Conservation (phyloP, 2,329 filamentous ascomycete genomes). For the Colletotrichum tropicicola region DNA sequence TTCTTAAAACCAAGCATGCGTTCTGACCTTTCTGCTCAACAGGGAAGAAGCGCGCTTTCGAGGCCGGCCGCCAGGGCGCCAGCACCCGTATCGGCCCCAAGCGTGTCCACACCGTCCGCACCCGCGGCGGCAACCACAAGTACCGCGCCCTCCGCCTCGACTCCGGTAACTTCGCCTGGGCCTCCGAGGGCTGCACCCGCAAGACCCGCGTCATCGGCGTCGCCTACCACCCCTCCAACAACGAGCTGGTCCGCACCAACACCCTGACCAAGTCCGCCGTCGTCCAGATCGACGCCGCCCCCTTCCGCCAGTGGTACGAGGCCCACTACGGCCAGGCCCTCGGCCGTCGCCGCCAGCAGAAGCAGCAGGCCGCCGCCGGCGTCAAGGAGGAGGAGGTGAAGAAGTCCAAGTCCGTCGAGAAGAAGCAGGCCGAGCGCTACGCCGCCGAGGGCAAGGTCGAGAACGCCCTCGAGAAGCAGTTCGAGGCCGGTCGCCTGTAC, state of each 20-base stretch:
- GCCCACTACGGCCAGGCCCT: constrained; percentile 95
- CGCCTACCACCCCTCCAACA: constrained; percentile 99
- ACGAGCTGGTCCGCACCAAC: constrained; percentile 99
- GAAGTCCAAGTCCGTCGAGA: constrained; percentile 96
- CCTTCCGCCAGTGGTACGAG: constrained; percentile 99
- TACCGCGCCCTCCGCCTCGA: constrained; percentile 99
- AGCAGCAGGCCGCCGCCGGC: constrained; percentile 68
- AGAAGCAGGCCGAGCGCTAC: constrained; percentile 93
- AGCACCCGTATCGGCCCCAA: constrained; percentile 99
- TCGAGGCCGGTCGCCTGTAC: constrained; percentile 98
- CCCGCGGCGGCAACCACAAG: constrained; percentile 98
- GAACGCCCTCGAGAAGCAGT: constrained; percentile 92
- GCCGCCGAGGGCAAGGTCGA: constrained; percentile 92
- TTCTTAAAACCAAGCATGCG: constrained; percentile 61
- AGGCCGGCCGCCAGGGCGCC: constrained; percentile 98
- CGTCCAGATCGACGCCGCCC: constrained; percentile 97
- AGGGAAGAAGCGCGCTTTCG: constrained; percentile 98
- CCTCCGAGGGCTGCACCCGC: constrained; percentile 96
- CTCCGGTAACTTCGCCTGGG: constrained; percentile 99
- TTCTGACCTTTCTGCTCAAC: constrained; percentile 73
- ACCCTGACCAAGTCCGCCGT: constrained; percentile 99
- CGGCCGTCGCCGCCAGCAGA: constrained; percentile 91
- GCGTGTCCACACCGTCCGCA: constrained; percentile 96
- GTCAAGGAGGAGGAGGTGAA: constrained; percentile 74
- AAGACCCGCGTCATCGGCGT: constrained; percentile 99